These are phyloP conservation scores for Copromyces sp. DNA, from an alignment of 495 filamentous ascomycete species.

Conservation along the genomic window DNA sequence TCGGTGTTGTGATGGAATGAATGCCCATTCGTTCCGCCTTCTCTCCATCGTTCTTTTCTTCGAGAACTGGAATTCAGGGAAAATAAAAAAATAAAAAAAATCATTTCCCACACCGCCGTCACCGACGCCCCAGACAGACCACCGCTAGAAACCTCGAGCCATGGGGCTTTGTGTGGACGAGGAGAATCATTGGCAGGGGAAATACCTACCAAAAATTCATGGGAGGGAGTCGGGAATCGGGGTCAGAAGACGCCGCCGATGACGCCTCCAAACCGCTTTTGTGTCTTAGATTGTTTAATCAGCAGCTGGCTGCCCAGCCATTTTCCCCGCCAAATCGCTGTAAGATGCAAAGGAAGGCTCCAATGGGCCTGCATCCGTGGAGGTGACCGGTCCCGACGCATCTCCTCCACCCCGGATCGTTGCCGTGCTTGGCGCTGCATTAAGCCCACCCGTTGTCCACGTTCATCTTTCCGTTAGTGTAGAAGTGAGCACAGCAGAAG, in stretches of 20 bases:
- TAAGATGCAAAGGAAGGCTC: not conserved
- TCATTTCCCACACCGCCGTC: not conserved
- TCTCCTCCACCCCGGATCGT: not conserved
- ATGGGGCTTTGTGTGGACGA: not conserved
- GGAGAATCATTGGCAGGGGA: not conserved
- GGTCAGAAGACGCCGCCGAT: not conserved
- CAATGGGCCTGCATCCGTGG: not conserved
- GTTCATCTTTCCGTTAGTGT: not conserved
- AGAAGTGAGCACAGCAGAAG: not conserved
- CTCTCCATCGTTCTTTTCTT: not conserved
- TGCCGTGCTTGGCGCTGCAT: not conserved
- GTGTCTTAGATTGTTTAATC: not conserved
- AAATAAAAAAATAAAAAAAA: not conserved
- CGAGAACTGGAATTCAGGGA: not conserved
- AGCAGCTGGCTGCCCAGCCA: not conserved
- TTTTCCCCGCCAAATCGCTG: not conserved
- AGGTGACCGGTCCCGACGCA: not conserved
- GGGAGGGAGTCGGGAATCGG: not conserved
- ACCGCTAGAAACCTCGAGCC: not conserved
- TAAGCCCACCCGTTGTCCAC: not conserved
- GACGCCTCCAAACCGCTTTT: not conserved
- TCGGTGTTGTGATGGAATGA: not conserved
- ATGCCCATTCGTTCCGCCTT: not conserved
- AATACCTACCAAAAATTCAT: not conserved
- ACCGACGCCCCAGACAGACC: not conserved